A percentile compares a stretch with the other conserved stretches of the same genome.
phyloP scores from a whole-genome alignment of 1,139 yeast genomes.

The Debaryomyces fabryi region DNA sequence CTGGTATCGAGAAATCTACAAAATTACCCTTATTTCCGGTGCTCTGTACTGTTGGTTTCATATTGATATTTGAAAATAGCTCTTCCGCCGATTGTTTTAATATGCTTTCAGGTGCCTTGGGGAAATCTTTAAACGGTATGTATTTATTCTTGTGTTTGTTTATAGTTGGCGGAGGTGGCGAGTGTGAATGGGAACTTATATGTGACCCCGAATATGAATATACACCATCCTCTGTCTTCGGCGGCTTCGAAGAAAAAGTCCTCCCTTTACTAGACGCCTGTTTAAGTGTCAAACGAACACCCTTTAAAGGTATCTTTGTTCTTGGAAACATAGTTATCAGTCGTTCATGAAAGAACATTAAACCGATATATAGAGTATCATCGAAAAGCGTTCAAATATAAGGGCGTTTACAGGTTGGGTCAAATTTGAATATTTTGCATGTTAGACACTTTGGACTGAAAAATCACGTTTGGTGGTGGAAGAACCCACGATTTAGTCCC shows the following conservation, averaged over 20 bases:
- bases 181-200: slow-evolving; percentile 5
- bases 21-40: slow-evolving; percentile 12
- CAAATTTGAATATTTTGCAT: neutral
- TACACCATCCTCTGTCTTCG: slow-evolving; percentile 11
- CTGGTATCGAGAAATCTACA: slow-evolving; percentile 37
- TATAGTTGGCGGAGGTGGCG: slow-evolving; percentile 7
- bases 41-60: slow-evolving; percentile 15
- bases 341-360: neutral
- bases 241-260: slow-evolving; percentile 16
- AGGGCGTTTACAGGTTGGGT: neutral
- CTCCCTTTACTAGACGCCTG: neutral
- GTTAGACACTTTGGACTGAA: neutral
- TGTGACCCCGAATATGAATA: slow-evolving; percentile 6
- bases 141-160: slow-evolving; percentile 13
- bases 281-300: neutral
- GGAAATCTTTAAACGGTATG: slow-evolving; percentile 33
- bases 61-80: slow-evolving; percentile 21
- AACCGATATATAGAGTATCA: neutral
- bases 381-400: slow-evolving; percentile 1
- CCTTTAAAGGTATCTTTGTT: neutral
- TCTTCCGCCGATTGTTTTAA: slow-evolving; percentile 21
- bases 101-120: slow-evolving; percentile 31
- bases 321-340: slow-evolving; percentile 3
- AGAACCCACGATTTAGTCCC: neutral
- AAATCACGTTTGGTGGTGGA: slow-evolving; percentile 3